phyloP scores from a whole-genome alignment of 2,329 filamentous ascomycete species.

The Fusarium pseudonygamai region DNA sequence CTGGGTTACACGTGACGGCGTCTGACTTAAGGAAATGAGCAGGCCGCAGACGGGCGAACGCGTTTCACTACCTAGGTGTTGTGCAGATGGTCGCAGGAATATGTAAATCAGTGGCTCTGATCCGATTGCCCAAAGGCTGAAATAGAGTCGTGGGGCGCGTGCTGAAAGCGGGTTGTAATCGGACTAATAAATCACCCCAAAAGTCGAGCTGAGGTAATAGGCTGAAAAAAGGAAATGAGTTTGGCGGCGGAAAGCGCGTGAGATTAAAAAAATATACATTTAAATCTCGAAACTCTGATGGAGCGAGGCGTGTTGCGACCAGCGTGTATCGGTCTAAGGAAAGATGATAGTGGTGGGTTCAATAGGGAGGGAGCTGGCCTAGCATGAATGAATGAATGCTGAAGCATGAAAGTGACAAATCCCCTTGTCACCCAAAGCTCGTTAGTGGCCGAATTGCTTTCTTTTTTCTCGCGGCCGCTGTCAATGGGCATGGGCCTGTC shows the following conservation, averaged over 20 bases:
- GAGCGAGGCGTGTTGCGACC: conserved; percentile 14
- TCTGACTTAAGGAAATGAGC: background rate
- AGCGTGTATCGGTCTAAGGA: conserved; percentile 15
- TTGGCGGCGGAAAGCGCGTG: conserved; percentile 14
- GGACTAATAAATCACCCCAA: conserved; percentile 23
- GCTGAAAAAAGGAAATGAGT: conserved; percentile 26
- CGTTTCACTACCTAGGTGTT: conserved; percentile 18
- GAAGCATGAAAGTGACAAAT: conserved; percentile 2
- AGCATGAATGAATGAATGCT: background rate
- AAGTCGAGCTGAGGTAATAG: conserved; percentile 20
- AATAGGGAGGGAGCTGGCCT: conserved; percentile 5
- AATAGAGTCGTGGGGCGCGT: conserved; percentile 38
- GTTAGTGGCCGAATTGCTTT: conserved; percentile 18
- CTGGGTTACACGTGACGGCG: conserved; percentile 10
- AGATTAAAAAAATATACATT: background rate
- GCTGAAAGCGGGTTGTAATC: conserved; percentile 30
- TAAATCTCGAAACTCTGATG: conserved; percentile 1
- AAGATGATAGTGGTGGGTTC: background rate
- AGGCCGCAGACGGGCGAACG: background rate
- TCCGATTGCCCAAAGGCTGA: conserved; percentile 33
- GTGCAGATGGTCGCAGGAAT: conserved; percentile 23
- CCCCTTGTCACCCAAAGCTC: conserved; percentile 10
- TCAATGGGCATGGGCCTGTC: conserved; percentile 29
- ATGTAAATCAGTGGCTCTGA: conserved; percentile 31
- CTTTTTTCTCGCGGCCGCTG: conserved; percentile 17